A percentile compares a stretch with the other conserved stretches of the same genome.
Evolutionary conservation across 1,284 basidiomycete species (phyloP).

Genomic region (Hemileia vastatrix): DNA sequence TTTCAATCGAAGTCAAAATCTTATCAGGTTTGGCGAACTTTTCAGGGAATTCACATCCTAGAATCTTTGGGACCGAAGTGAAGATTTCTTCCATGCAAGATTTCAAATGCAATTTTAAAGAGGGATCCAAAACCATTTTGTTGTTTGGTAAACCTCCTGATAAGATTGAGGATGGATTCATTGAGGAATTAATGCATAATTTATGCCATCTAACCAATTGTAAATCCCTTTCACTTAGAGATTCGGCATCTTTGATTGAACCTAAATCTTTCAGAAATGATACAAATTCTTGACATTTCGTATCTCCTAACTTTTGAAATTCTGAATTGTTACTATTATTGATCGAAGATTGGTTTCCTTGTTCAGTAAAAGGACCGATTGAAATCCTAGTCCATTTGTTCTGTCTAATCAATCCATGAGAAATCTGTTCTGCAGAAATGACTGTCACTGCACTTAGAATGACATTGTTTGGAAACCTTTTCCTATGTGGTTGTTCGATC

Average conservation of each 20-base stretch:
- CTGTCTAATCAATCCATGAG: conserved; percentile 45
- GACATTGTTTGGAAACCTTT: conserved; percentile 39
- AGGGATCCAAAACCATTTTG: conserved; percentile 44
- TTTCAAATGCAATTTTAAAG: conserved; percentile 42
- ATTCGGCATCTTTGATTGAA: conserved; percentile 46
- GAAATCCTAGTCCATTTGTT: conserved; percentile 48
- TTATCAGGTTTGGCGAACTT: conserved; percentile 44
- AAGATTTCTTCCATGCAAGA: conserved; percentile 48
- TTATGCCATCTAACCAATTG: conserved; percentile 50
- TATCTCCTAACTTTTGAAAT: conserved; percentile 12
- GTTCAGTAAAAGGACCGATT: conserved; percentile 45
- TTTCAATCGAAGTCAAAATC: conserved; percentile 44
- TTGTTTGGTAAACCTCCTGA: conserved; percentile 46
- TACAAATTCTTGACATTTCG: too few species aligned
- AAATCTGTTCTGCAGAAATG: conserved; percentile 45
- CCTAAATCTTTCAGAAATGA: conserved; percentile 42
- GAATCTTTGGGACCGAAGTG: conserved; percentile 41
- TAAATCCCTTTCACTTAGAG: conserved; percentile 42
- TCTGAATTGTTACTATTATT: conserved; percentile 9
- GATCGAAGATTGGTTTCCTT: conserved; percentile 12
- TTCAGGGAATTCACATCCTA: conserved; percentile 41
- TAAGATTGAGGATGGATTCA: conserved; percentile 48
- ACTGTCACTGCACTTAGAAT: conserved; percentile 48
- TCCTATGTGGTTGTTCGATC: conserved; percentile 46
- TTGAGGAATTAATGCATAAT: conserved; percentile 45